Evolutionary conservation across 345 rosid genomes (phyloP).

Genomic region (Turritis glabra): DNA sequence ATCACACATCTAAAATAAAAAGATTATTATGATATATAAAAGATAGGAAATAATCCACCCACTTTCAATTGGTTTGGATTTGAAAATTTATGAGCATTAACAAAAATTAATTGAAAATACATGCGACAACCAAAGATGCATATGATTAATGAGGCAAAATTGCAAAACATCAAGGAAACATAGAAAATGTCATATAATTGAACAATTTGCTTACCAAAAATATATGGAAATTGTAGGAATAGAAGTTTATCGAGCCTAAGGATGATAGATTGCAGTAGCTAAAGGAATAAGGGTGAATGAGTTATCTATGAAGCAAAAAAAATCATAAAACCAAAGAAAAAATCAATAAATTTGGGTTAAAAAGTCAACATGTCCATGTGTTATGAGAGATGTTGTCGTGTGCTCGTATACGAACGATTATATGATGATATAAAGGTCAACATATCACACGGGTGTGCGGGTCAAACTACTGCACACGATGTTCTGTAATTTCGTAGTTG

Average conservation of each 20-base stretch:
- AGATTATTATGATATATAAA: background rate
- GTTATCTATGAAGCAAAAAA: background rate
- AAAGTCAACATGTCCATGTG: constrained; percentile 4
- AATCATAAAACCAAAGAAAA: background rate
- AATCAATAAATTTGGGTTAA: background rate
- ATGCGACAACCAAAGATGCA: background rate
- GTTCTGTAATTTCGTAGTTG: background rate
- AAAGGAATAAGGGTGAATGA: background rate
- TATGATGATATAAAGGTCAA: background rate
- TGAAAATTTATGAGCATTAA: background rate
- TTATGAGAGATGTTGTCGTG: background rate
- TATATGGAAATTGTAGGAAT: background rate
- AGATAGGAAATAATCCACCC: background rate
- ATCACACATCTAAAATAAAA: background rate
- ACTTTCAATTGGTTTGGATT: background rate
- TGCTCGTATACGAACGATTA: background rate
- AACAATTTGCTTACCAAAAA: background rate
- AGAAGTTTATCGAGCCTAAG: background rate
- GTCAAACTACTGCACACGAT: background rate
- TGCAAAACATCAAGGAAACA: background rate
- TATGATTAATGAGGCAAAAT: background rate
- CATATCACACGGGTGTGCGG: background rate
- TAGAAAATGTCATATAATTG: background rate
- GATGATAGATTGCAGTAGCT: background rate
- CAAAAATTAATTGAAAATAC: background rate